A percentile compares a stretch with the other conserved stretches of the same genome.
These are phyloP conservation scores for Tulasnella sp. DNA, from an alignment of 768 basidiomycete species.

Conservation along the genomic window DNA sequence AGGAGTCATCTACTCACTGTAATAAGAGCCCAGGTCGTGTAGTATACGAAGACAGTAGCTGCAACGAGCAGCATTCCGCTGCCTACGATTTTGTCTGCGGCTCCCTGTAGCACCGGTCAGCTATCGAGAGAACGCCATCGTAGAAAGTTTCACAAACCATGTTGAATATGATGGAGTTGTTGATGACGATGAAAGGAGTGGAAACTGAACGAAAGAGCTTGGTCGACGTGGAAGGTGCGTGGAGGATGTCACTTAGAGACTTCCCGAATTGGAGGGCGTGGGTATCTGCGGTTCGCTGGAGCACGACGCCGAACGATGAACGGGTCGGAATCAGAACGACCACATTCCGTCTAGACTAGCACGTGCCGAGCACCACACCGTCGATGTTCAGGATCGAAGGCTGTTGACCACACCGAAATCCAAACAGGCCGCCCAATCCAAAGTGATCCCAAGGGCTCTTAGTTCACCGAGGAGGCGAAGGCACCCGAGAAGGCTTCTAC, in stretches of 20 bases:
- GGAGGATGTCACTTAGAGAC: not conserved
- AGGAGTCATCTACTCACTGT: slow-evolving; percentile 39
- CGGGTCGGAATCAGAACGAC: not conserved
- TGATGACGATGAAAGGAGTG: not conserved
- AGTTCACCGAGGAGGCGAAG: no score
- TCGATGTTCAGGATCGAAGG: no score
- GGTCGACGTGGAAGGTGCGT: slow-evolving; percentile 4
- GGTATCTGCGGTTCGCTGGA: not conserved
- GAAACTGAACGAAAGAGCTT: not conserved
- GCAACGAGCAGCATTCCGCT: slow-evolving; percentile 70
- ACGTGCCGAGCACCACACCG: not conserved
- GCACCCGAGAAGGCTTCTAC: no score
- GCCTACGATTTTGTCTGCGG: slow-evolving; percentile 73
- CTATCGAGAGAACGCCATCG: not conserved
- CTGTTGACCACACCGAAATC: no score
- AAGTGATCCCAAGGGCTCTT: no score
- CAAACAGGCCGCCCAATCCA: no score
- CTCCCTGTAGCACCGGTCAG: slow-evolving; percentile 35
- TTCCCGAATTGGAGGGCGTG: not conserved
- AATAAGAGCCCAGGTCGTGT: slow-evolving; percentile 83
- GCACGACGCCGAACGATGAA: not conserved
- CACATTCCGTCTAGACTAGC: not conserved
- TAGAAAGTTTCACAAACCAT: not conserved
- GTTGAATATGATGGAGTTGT: not conserved
- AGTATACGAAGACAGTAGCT: slow-evolving; percentile 70